Conservation (phyloP, 148 eudicot genomes). For the Rhododendron simsii region DNA sequence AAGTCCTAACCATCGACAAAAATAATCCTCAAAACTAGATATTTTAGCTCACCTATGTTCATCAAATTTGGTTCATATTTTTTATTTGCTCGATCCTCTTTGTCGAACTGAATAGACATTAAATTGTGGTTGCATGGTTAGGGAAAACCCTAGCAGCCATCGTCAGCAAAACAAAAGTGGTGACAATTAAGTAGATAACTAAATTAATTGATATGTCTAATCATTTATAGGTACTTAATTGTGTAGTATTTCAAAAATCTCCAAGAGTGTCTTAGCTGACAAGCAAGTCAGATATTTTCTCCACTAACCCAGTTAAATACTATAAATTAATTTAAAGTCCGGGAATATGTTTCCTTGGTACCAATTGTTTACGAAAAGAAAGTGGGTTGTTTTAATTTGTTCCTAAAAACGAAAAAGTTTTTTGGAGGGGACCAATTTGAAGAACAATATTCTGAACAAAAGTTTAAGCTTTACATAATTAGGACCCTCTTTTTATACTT, state of each 20-base stretch:
- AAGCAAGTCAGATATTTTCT: slow-evolving; percentile 1
- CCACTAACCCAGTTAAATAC: background rate
- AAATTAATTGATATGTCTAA: no score
- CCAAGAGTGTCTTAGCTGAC: background rate
- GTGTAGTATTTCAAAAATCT: background rate
- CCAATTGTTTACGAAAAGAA: background rate
- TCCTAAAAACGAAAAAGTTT: background rate
- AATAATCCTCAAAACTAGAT: background rate
- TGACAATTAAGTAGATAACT: no score
- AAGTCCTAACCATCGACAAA: no score
- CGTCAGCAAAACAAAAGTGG: no score
- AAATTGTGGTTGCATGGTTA: no score
- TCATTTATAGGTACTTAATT: no score
- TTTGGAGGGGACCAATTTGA: background rate
- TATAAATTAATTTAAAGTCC: background rate
- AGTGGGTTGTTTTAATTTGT: background rate
- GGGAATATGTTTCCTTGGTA: background rate
- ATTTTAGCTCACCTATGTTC: background rate
- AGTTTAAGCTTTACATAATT: background rate
- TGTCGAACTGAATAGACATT: background rate
- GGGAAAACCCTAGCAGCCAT: no score
- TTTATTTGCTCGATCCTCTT: background rate
- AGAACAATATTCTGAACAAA: background rate
- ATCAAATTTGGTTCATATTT: no score
- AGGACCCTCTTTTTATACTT: background rate